Conservation (phyloP, 441 rosid genomes). For the Eruca vesicaria region DNA sequence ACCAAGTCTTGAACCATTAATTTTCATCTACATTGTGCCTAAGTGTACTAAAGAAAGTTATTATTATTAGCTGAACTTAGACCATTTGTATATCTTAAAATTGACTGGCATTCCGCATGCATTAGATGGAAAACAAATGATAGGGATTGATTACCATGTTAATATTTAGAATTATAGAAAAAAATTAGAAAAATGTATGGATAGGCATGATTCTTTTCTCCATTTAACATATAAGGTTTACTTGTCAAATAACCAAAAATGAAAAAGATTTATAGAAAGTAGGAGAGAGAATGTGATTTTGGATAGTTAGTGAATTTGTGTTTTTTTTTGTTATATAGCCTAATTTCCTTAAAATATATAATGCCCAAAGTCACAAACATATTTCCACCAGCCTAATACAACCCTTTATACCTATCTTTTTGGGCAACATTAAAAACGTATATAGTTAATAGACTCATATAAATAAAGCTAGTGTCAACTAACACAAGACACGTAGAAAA, state of each 20-base stretch:
- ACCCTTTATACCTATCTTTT: neutral
- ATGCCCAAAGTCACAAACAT: constrained; percentile 16
- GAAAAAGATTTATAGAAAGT: too few relatives aligned
- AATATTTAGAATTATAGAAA: neutral
- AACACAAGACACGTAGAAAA: constrained; percentile 12
- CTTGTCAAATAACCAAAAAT: too few relatives aligned
- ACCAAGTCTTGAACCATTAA: constrained; percentile 8
- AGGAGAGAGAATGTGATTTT: too few relatives aligned
- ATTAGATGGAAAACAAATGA: neutral
- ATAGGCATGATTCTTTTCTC: neutral
- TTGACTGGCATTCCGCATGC: constrained; percentile 9
- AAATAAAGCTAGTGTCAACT: neutral
- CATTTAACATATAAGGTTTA: constrained; percentile 25
- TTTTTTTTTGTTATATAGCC: too few relatives aligned
- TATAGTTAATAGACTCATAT: neutral
- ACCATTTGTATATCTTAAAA: neutral
- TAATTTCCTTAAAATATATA: too few relatives aligned
- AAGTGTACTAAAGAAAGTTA: neutral
- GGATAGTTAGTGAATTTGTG: too few relatives aligned
- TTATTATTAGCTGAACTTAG: constrained; percentile 3
- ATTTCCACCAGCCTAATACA: too few relatives aligned
- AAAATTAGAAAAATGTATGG: neutral
- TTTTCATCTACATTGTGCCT: constrained; percentile 13
- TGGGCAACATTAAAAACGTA: neutral
- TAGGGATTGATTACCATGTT: neutral